Evolutionary conservation across 768 basidiomycete species (phyloP), one percentile per base, ranked within the genome.

Genomic region (Paxillus involutus): DNA sequence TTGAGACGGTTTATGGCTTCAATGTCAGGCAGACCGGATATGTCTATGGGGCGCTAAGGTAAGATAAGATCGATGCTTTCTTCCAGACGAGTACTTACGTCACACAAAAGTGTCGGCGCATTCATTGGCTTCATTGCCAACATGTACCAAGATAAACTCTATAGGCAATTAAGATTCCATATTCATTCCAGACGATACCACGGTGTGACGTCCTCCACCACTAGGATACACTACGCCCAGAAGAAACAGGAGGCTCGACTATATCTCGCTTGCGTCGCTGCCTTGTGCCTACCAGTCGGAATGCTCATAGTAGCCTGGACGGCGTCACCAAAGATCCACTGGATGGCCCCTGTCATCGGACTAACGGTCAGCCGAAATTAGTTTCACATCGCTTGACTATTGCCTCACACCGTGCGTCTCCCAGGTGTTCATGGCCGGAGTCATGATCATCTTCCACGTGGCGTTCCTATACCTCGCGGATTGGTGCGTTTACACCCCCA

Each of bases 241-340:
- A 67, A 44, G 50, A 64, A 77, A 5, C 76, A 74, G 9, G 86
- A 88, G 69, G 86, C 86, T 0, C 77, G 86, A 7, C 63, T 88
- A 17, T 84, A 82, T 51, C 62, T 72, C 16, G 76, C 82, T 26
- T 83, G 84, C 63, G 62, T 73, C 21, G 83, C 81, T 0, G 83
- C 75, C 0, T 43, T 86, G 21, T 63, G 81, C 6, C 71, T 85
- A 52, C 85, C 85, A 0, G 56, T 73, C 1, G 78, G 78, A 29
- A 83, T 87, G 77, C 82, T 88, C 65, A 80, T 89, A 14, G 89
- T 84, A 59, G 87, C 84, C 0, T 89, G 85, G 82, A 82, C 84
- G 19, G 79, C 82, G 14, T 82, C 77, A 52, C 61, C 78, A 0
- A 60, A 56, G 3, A 74, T 88, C 13, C 81, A 77, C 48, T 90